phyloP scores from a whole-genome alignment of 768 basidiomycete genomes.

The Tulasnella sp. region DNA sequence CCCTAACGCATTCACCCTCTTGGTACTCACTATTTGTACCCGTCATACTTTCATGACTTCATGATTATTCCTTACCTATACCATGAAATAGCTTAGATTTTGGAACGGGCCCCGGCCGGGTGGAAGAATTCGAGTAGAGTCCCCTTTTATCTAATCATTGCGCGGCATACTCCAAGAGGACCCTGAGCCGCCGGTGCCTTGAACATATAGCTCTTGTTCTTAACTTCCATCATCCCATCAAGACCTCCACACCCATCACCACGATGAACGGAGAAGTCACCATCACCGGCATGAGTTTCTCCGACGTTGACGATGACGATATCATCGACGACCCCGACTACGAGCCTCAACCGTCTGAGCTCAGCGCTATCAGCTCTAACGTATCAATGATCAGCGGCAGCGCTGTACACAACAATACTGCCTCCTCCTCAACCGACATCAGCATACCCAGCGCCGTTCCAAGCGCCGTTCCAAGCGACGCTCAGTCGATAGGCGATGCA shows the following conservation, averaged over 20 bases:
- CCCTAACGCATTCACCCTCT: no score
- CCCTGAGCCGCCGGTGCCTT: background rate
- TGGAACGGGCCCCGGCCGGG: no score
- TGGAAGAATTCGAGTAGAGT: no score
- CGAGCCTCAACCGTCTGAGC: background rate
- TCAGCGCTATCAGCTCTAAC: background rate
- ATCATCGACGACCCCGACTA: background rate
- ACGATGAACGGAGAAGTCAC: background rate
- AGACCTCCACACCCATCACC: background rate
- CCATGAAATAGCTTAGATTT: background rate
- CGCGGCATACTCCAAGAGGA: background rate
- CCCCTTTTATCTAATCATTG: background rate
- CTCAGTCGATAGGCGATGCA: background rate
- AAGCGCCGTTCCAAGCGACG: background rate
- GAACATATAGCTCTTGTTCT: background rate
- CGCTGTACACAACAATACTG: background rate
- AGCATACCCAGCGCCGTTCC: background rate
- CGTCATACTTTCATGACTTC: background rate
- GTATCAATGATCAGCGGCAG: background rate
- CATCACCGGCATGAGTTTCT: background rate
- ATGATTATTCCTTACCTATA: background rate
- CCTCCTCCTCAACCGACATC: background rate
- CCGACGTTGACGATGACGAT: background rate
- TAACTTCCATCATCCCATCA: background rate
- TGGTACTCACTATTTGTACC: no score